A percentile compares a stretch with the other conserved stretches of the same genome.
Evolutionary conservation across 108 stramenopile species (phyloP).

Genomic region (Nitzschia putrida): DNA sequence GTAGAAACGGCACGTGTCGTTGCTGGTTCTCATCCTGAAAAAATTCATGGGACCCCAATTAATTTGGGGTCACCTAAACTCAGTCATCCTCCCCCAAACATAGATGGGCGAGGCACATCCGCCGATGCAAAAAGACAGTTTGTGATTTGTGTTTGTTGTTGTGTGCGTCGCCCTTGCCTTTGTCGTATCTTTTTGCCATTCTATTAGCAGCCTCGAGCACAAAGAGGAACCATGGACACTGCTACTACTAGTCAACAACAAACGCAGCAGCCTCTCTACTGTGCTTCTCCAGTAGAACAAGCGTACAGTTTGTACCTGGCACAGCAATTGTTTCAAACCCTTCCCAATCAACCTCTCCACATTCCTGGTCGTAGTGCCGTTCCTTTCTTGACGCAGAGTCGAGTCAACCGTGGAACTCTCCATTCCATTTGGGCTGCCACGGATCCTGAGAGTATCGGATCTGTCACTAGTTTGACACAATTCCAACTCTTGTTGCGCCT

Average conservation of each 20-base stretch:
- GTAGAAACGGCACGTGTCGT: too few relatives aligned
- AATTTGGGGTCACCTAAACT: too few relatives aligned
- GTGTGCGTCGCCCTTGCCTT: background rate
- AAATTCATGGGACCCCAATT: too few relatives aligned
- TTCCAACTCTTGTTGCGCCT: conserved; percentile 54
- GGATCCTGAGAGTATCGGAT: conserved; percentile 60
- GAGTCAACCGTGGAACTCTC: conserved; percentile 51
- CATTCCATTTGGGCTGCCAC: conserved; percentile 55
- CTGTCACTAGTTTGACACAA: conserved; percentile 42
- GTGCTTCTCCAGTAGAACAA: conserved; percentile 62
- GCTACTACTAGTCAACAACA: too few relatives aligned
- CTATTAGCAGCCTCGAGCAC: background rate
- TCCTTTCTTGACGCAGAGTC: conserved; percentile 57
- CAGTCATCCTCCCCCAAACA: too few relatives aligned
- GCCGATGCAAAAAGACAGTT: too few relatives aligned
- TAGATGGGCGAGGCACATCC: too few relatives aligned
- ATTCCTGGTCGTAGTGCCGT: conserved; percentile 62
- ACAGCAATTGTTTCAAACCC: conserved; percentile 47
- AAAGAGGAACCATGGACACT: background rate
- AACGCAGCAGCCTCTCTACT: conserved; percentile 16
- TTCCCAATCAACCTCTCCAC: conserved; percentile 30
- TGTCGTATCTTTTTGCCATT: background rate
- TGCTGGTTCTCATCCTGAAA: too few relatives aligned
- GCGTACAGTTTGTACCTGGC: conserved; percentile 55
- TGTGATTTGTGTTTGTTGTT: background rate